These are phyloP conservation scores for Xylariaceae sp. DNA, from an alignment of 2,329 filamentous ascomycete species.

Conservation along the genomic window DNA sequence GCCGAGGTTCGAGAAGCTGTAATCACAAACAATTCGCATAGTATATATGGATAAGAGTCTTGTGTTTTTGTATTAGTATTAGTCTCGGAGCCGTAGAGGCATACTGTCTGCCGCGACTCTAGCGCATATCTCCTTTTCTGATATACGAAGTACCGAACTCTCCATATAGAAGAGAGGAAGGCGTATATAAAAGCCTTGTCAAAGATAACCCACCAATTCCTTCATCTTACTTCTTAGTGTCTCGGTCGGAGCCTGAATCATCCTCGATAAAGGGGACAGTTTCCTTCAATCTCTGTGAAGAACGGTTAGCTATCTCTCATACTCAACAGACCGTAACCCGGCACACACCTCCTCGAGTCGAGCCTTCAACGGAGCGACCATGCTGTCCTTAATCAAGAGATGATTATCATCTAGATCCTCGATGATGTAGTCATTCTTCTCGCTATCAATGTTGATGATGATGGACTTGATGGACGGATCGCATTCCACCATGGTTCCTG, in stretches of 20 bases:
- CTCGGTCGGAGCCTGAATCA: slow-evolving; percentile 48
- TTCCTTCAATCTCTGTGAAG: slow-evolving; percentile 44
- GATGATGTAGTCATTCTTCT: slow-evolving; percentile 68
- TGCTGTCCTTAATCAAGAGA: slow-evolving; percentile 68
- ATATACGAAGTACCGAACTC: not conserved
- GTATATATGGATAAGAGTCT: not conserved
- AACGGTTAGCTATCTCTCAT: slow-evolving; percentile 17
- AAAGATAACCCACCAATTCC: not conserved
- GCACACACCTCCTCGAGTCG: slow-evolving; percentile 60
- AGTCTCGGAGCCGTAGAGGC: not conserved
- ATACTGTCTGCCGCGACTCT: not conserved
- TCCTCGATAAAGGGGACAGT: slow-evolving; percentile 45
- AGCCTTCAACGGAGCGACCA: slow-evolving; percentile 61
- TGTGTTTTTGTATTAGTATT: slow-evolving; percentile 11
- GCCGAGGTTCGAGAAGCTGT: slow-evolving; percentile 82
- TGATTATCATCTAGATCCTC: slow-evolving; percentile 75
- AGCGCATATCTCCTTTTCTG: not conserved
- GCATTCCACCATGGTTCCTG: slow-evolving; percentile 71
- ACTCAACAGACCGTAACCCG: not conserved
- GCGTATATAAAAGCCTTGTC: not conserved
- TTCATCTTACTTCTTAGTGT: slow-evolving; percentile 23
- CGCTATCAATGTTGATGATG: slow-evolving; percentile 69
- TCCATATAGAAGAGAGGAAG: not conserved
- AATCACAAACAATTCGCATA: not conserved
- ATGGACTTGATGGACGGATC: slow-evolving; percentile 86